Percentiles rank a stretch among this genome's conserved stretches.
These are phyloP conservation scores for Boeremia exigua DNA, from an alignment of 2,329 filamentous ascomycete species.

Conservation along the genomic window DNA sequence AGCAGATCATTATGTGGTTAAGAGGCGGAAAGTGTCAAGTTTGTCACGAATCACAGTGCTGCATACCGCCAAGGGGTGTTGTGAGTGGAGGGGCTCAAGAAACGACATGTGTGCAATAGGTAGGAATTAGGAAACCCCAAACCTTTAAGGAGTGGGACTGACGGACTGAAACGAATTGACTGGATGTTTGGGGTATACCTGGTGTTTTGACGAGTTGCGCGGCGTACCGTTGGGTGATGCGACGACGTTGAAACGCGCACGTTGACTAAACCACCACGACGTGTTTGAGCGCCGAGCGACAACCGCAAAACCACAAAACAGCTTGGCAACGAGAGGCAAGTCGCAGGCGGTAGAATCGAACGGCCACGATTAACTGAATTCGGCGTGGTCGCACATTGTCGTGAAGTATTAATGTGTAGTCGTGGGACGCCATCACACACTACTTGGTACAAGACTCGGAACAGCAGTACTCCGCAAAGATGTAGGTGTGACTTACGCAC, in stretches of 20 bases:
- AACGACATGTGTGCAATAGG: neutral
- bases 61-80: neutral
- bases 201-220: neutral
- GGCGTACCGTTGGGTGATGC: slow-evolving; percentile 9
- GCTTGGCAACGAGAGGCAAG: neutral
- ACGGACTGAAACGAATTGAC: neutral
- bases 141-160: neutral
- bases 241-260: slow-evolving; percentile 16
- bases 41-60: neutral
- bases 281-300: neutral
- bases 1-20: neutral
- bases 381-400: too few relatives aligned
- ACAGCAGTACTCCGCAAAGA: too few relatives aligned
- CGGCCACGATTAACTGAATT: too few relatives aligned
- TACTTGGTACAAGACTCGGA: too few relatives aligned
- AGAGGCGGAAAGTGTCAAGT: neutral
- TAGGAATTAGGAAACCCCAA: neutral
- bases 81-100: neutral
- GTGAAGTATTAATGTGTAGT: too few relatives aligned
- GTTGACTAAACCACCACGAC: neutral
- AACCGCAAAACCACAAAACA: neutral
- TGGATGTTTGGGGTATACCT: slow-evolving; percentile 4
- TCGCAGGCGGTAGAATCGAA: too few relatives aligned
- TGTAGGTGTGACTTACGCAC: too few relatives aligned
- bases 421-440: too few relatives aligned